Conservation (phyloP, 768 basidiomycete genomes). For the Pleurotus cornucopiae region DNA sequence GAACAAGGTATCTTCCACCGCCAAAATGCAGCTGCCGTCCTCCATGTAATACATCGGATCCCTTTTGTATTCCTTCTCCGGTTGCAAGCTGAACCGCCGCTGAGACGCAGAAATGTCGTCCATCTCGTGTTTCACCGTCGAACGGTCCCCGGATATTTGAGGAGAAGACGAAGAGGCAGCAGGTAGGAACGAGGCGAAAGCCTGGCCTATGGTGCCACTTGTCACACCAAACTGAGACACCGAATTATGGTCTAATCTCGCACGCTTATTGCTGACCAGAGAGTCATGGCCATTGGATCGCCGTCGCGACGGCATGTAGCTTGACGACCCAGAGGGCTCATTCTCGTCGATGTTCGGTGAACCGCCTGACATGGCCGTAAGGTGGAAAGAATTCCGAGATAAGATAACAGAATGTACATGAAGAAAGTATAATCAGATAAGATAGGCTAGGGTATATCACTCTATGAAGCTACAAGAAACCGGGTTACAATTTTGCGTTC, state of each 20-base stretch:
- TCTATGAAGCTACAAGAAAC: not conserved
- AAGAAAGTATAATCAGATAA: conserved; percentile 2
- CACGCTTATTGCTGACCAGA: conserved; percentile 7
- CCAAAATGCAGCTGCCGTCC: conserved; percentile 66
- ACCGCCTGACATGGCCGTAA: not conserved
- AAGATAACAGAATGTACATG: not conserved
- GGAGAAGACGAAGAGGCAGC: not conserved
- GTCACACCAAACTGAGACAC: conserved; percentile 2
- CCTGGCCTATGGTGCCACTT: not conserved
- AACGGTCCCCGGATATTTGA: not conserved
- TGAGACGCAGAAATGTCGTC: conserved; percentile 11
- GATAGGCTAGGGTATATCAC: not conserved
- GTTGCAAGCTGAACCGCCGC: conserved; percentile 2
- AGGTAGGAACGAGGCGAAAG: not conserved
- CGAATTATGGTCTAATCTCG: not conserved
- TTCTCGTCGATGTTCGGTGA: no score
- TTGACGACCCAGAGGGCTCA: no score
- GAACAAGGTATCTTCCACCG: conserved; percentile 62
- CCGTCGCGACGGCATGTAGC: not conserved
- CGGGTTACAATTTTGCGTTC: not conserved
- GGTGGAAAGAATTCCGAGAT: not conserved
- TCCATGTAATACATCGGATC: conserved; percentile 61
- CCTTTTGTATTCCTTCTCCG: conserved; percentile 17
- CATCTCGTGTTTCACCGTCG: conserved; percentile 7
- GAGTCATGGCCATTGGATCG: not conserved